Evolutionary conservation across 2,329 filamentous ascomycete genomes (phyloP).

Genomic region (Fusarium albidum): DNA sequence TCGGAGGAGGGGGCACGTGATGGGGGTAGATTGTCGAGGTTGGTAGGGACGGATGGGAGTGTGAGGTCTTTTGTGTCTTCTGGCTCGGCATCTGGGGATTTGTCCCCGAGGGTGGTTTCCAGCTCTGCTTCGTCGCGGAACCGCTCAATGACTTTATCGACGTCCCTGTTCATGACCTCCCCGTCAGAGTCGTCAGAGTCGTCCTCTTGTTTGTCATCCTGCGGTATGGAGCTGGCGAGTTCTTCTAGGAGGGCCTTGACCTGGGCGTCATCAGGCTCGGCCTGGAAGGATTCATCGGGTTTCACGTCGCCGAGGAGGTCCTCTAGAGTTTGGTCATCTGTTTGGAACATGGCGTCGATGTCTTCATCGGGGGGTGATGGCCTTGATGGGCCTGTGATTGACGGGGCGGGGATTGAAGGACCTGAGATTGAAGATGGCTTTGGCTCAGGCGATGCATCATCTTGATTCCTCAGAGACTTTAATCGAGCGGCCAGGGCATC

Average conservation of each 20-base stretch:
- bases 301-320: conserved; percentile 58
- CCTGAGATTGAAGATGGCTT: neutral
- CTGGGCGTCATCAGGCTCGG: conserved; percentile 41
- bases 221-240: conserved; percentile 45
- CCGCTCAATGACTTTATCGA: conserved; percentile 54
- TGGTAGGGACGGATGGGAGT: conserved; percentile 57
- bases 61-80: conserved; percentile 39
- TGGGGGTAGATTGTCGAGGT: conserved; percentile 48
- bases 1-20: conserved; percentile 39
- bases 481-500: conserved; percentile 62
- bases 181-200: conserved; percentile 59
- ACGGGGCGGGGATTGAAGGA: no score
- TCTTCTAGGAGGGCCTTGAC: conserved; percentile 50
- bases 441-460: conserved; percentile 38
- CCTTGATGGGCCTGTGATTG: no score
- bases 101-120: conserved; percentile 35
- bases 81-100: conserved; percentile 17
- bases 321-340: conserved; percentile 61
- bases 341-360: conserved; percentile 50
- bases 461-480: conserved; percentile 56
- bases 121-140: conserved; percentile 57
- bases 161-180: conserved; percentile 55
- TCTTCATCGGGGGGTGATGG: conserved; percentile 43
- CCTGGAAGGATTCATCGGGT: conserved; percentile 42
- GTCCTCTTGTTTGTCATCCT: conserved; percentile 32